phyloP scores from a whole-genome alignment of 257 asterid species.

The Gentiana dahurica region DNA sequence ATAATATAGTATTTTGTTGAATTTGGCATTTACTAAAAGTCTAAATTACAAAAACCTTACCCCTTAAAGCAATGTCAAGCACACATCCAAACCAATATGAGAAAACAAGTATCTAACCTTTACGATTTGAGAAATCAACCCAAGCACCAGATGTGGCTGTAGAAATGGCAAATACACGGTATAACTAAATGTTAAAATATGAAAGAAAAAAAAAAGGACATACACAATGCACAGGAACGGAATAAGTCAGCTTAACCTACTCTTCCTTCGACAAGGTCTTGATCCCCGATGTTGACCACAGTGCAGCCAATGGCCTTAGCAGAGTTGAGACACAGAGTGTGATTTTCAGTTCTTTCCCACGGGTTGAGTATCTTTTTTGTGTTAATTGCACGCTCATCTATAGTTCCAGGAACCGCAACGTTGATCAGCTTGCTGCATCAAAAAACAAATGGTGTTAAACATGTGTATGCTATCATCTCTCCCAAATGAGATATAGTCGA shows the following conservation, averaged over 20 bases:
- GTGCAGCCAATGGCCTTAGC: constrained; percentile 99
- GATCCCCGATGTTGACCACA: constrained; percentile 88
- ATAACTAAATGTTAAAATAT: too few species aligned
- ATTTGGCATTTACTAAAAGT: too few species aligned
- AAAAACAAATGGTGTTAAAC: constrained; percentile 11
- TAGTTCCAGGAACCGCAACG: constrained; percentile 87
- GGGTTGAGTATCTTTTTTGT: constrained; percentile 75
- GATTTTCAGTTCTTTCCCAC: constrained; percentile 97
- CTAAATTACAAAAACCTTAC: too few species aligned
- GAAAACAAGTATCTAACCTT: constrained; percentile 45
- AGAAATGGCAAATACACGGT: constrained; percentile 11
- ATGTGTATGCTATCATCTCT: not conserved
- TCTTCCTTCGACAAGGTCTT: constrained; percentile 93
- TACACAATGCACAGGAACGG: constrained; percentile 1
- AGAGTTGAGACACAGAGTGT: constrained; percentile 90
- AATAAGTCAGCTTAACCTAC: constrained; percentile 41
- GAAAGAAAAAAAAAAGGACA: constrained; percentile 1
- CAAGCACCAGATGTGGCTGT: constrained; percentile 97
- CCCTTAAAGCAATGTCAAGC: not conserved
- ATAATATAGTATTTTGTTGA: too few species aligned
- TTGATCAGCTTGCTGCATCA: constrained; percentile 79
- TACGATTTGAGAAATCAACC: constrained; percentile 89
- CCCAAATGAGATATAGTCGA: constrained; percentile 9
- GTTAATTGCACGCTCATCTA: constrained; percentile 92
- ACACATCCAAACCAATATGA: not conserved